These are phyloP conservation scores for Ascochyta clinopodiicola DNA, from an alignment of 2,329 filamentous ascomycete species.

Conservation along the genomic window DNA sequence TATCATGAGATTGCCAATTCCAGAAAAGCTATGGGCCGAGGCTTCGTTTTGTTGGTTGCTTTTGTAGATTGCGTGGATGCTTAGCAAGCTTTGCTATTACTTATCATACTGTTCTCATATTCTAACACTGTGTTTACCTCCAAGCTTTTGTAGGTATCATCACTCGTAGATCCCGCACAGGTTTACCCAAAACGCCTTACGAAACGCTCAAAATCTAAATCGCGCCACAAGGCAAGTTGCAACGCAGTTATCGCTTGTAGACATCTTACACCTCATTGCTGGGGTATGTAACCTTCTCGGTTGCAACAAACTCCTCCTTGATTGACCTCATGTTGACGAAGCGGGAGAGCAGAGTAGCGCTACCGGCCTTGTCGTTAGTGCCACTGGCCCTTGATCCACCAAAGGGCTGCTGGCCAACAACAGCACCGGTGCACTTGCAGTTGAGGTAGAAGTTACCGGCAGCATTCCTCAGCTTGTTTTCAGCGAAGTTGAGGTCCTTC, in stretches of 20 bases:
- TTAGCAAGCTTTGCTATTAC: constrained; percentile 1
- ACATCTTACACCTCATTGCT: constrained; percentile 54
- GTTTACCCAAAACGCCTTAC: constrained; percentile 13
- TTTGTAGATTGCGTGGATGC: neutral
- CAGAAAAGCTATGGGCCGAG: constrained; percentile 6
- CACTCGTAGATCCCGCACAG: neutral
- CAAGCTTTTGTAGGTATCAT: constrained; percentile 11
- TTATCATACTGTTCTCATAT: neutral
- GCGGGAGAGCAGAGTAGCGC: constrained; percentile 57
- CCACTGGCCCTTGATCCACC: constrained; percentile 63
- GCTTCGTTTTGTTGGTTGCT: neutral
- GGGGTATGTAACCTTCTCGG: constrained; percentile 58
- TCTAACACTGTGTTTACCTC: neutral
- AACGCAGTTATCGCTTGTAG: neutral
- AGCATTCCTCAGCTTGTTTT: constrained; percentile 73
- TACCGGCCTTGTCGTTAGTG: constrained; percentile 65
- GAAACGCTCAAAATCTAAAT: constrained; percentile 3
- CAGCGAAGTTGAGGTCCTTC: constrained; percentile 68
- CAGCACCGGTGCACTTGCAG: constrained; percentile 70
- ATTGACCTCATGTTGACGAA: constrained; percentile 64
- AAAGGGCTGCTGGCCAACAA: constrained; percentile 59
- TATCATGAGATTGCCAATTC: constrained; percentile 20
- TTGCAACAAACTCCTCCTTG: constrained; percentile 62
- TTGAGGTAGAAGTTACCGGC: constrained; percentile 89
- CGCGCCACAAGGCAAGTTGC: constrained; percentile 5